Evolutionary conservation across 306 rosid species (phyloP).

Genomic region (Leucaena leucocephala): DNA sequence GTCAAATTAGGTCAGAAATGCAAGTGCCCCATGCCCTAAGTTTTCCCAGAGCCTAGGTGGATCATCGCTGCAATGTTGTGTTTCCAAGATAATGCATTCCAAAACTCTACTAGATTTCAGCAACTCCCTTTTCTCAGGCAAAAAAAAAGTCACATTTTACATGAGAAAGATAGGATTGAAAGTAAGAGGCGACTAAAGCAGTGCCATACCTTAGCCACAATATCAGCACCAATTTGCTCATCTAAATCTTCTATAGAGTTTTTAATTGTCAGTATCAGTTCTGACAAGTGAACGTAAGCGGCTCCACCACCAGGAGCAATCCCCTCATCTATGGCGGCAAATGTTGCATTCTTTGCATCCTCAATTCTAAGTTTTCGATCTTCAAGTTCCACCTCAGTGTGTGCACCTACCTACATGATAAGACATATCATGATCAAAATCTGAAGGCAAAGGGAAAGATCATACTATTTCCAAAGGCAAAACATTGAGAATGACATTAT

Average conservation of each 20-base stretch:
- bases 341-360: slow-evolving; percentile 94
- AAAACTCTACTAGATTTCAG: background rate
- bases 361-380: slow-evolving; percentile 89
- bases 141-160: background rate
- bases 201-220: slow-evolving; percentile 76
- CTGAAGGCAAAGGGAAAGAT: background rate
- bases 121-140: background rate
- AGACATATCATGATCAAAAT: slow-evolving; percentile 23
- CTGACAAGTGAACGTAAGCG: slow-evolving; percentile 73
- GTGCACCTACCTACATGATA: slow-evolving; percentile 81
- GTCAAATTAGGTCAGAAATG: background rate
- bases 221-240: slow-evolving; percentile 90
- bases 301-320: slow-evolving; percentile 98
- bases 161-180: background rate
- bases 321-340: slow-evolving; percentile 95
- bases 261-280: slow-evolving; percentile 65
- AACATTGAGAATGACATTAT: background rate
- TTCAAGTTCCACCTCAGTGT: slow-evolving; percentile 92
- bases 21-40: background rate
- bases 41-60: background rate
- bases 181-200: slow-evolving; percentile 20
- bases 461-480: background rate
- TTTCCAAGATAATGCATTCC: background rate
- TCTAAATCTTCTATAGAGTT: slow-evolving; percentile 68
- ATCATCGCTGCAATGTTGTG: background rate